Evolutionary conservation across 148 eudicot genomes (phyloP).

Genomic region (Camellia japonica): DNA sequence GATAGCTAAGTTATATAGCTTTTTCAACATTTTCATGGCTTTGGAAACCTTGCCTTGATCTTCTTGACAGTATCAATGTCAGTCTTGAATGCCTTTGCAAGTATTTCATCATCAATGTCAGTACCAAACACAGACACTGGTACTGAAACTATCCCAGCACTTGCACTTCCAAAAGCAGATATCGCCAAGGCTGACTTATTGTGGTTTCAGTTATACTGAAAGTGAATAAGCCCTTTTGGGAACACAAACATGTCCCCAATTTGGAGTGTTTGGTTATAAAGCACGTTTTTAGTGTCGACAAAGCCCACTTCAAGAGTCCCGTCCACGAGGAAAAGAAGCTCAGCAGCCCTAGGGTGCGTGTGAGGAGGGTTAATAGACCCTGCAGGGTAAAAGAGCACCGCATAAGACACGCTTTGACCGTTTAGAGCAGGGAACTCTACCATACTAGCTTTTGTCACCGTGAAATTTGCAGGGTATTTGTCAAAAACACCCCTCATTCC

Average conservation of each 20-base stretch:
- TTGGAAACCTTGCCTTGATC: background rate
- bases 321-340: background rate
- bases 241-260: background rate
- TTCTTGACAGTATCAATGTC: background rate
- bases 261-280: background rate
- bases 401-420: background rate
- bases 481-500: no score
- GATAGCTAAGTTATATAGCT: background rate
- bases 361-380: background rate
- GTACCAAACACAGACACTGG: background rate
- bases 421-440: background rate
- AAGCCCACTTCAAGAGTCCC: background rate
- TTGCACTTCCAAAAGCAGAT: slow-evolving; percentile 1
- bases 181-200: background rate
- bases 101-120: background rate
- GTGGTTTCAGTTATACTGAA: background rate
- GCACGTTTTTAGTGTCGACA: background rate
- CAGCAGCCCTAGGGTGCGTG: background rate
- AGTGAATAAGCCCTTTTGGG: slow-evolving; percentile 4
- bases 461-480: no score
- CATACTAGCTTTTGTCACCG: no score
- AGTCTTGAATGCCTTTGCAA: background rate
- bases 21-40: background rate
- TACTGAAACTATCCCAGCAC: background rate
- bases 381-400: background rate